These are phyloP conservation scores for Citrus maxima DNA, from an alignment of 345 rosid species.

Conservation along the genomic window DNA sequence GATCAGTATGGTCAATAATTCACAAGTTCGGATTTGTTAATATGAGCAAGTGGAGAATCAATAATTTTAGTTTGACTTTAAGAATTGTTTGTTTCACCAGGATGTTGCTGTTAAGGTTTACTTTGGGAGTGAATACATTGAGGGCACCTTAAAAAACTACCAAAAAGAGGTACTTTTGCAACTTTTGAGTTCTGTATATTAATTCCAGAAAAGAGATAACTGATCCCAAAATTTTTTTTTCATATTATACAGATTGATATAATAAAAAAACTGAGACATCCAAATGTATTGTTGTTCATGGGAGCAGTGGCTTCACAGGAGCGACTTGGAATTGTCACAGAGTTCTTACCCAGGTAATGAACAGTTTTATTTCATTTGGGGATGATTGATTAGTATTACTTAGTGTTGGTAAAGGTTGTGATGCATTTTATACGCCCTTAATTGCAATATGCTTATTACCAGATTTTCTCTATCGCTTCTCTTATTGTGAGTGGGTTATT, in stretches of 20 bases:
- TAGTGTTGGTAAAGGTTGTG: neutral
- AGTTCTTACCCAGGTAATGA: constrained; percentile 76
- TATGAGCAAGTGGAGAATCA: neutral
- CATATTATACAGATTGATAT: constrained; percentile 51
- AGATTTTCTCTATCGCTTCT: neutral
- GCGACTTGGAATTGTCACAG: constrained; percentile 77
- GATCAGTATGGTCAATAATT: constrained; percentile 52
- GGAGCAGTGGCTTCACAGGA: constrained; percentile 83
- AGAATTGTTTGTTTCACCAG: constrained; percentile 30
- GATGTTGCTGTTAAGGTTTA: constrained; percentile 90
- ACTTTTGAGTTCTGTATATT: neutral
- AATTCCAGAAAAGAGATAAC: neutral
- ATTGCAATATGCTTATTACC: neutral
- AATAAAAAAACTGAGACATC: constrained; percentile 87
- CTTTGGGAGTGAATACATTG: constrained; percentile 55
- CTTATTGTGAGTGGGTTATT: neutral
- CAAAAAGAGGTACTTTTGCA: constrained; percentile 65
- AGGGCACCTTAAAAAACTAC: constrained; percentile 53
- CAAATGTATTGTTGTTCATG: constrained; percentile 87
- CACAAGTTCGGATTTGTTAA: constrained; percentile 1
- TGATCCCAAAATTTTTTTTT: neutral
- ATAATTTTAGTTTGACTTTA: neutral
- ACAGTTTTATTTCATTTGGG: neutral
- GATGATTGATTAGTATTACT: neutral
- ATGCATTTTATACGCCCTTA: neutral